phyloP scores from a whole-genome alignment of 2,329 filamentous ascomycete genomes.

The Leptodontidium sp. region DNA sequence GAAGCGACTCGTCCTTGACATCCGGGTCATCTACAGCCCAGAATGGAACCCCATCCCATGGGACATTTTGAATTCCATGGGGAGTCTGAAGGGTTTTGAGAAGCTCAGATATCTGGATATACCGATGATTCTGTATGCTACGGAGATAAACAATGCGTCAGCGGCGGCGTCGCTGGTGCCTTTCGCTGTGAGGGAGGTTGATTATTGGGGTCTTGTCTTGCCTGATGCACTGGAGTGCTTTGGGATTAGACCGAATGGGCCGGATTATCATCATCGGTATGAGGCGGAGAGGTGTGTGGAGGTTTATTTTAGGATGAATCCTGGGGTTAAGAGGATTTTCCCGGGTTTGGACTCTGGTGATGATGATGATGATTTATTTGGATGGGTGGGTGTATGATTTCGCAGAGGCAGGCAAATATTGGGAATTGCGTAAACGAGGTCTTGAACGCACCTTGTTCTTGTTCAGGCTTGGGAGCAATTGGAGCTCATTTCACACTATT shows the following conservation, averaged over 20 bases:
- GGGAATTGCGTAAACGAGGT: too few relatives aligned
- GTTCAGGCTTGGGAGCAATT: background rate
- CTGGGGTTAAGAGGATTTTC: conserved; percentile 3
- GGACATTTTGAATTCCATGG: conserved; percentile 15
- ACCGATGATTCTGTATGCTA: background rate
- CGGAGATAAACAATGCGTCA: conserved; percentile 1
- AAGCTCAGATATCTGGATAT: conserved; percentile 24
- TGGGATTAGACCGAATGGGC: background rate
- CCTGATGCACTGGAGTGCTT: conserved; percentile 9
- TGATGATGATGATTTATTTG: background rate
- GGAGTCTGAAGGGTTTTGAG: conserved; percentile 23
- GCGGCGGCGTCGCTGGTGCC: background rate
- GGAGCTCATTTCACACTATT: background rate
- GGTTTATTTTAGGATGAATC: conserved; percentile 8
- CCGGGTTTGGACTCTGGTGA: background rate
- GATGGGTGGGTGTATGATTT: too few relatives aligned
- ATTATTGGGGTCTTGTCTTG: background rate
- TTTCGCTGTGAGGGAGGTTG: background rate
- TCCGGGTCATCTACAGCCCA: background rate
- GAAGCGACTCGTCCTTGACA: conserved; percentile 9
- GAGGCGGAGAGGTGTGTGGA: background rate
- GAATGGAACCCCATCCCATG: conserved; percentile 4
- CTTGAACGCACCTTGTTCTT: background rate
- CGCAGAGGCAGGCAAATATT: too few relatives aligned
- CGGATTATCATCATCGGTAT: background rate